Conservation (phyloP, 352 stramenopile genomes). For the Elongisporangium anandrum region DNA sequence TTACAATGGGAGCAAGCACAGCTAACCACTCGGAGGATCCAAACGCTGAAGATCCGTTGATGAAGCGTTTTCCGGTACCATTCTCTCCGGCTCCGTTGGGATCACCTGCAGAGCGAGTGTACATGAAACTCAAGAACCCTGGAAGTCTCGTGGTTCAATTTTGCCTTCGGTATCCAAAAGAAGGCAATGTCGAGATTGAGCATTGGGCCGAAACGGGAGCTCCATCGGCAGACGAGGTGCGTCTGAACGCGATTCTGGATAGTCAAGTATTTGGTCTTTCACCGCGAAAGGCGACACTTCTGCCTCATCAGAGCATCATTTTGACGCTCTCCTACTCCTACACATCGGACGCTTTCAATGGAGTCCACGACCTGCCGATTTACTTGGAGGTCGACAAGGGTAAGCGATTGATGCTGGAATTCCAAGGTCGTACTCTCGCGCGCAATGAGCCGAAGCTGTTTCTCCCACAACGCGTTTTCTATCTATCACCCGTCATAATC, state of each 20-base stretch:
- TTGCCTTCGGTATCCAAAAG: slow-evolving; percentile 86
- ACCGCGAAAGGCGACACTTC: slow-evolving; percentile 44
- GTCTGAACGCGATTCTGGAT: slow-evolving; percentile 78
- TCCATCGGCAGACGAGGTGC: slow-evolving; percentile 73
- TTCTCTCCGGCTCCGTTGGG: slow-evolving; percentile 76
- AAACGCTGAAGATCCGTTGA: slow-evolving; percentile 10
- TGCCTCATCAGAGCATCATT: slow-evolving; percentile 57
- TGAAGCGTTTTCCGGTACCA: slow-evolving; percentile 40
- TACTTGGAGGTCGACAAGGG: slow-evolving; percentile 87
- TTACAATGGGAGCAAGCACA: not conserved
- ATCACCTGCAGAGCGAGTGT: slow-evolving; percentile 48
- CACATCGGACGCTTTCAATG: slow-evolving; percentile 65
- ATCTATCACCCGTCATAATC: slow-evolving; percentile 69
- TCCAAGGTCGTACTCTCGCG: slow-evolving; percentile 79
- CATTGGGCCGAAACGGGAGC: slow-evolving; percentile 90
- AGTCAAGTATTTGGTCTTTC: slow-evolving; percentile 65
- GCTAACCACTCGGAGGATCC: not conserved
- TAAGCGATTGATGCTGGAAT: slow-evolving; percentile 83
- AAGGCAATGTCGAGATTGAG: slow-evolving; percentile 91
- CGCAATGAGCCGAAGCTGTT: slow-evolving; percentile 65
- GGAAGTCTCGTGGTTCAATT: slow-evolving; percentile 83
- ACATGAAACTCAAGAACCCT: slow-evolving; percentile 84
- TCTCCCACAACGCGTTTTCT: slow-evolving; percentile 44
- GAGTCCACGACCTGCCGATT: slow-evolving; percentile 82
- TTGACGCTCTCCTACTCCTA: slow-evolving; percentile 71